phyloP scores from a whole-genome alignment of 257 asterid species.

The Salvia miltiorrhiza region DNA sequence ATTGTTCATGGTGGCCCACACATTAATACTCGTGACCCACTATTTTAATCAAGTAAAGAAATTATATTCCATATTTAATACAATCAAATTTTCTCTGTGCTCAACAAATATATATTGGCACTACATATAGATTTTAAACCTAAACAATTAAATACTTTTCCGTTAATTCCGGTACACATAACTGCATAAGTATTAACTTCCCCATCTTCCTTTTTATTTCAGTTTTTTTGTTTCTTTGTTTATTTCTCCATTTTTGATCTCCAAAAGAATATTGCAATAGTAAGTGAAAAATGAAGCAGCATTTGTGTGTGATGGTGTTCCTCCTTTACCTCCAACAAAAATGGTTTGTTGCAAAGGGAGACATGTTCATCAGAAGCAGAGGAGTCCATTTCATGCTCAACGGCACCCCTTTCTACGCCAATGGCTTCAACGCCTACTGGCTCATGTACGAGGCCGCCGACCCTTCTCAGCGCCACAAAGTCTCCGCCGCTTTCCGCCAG shows the following conservation, averaged over 20 bases:
- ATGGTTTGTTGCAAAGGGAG: conserved; percentile 32
- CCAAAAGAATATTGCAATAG: neutral
- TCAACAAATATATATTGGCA: neutral
- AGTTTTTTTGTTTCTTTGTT: neutral
- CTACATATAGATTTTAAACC: neutral
- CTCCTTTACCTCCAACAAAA: conserved; percentile 43
- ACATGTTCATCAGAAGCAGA: conserved; percentile 52
- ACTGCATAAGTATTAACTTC: neutral
- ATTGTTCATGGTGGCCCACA: neutral
- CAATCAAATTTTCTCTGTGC: too few relatives aligned
- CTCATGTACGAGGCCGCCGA: conserved; percentile 80
- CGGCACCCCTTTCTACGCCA: conserved; percentile 67
- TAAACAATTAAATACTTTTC: neutral
- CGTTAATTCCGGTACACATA: neutral
- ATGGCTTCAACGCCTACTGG: conserved; percentile 98
- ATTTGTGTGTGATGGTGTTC: conserved; percentile 30
- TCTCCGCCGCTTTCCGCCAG: conserved; percentile 66
- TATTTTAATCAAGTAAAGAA: neutral
- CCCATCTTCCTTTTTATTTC: neutral
- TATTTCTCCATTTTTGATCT: neutral
- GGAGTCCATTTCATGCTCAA: conserved; percentile 68
- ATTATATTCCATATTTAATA: too few relatives aligned
- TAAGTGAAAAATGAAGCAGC: conserved; percentile 39
- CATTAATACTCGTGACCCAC: neutral
- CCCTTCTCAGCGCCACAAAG: conserved; percentile 64